A percentile compares a stretch with the other conserved stretches of the same genome.
These are phyloP conservation scores for Xylariaceae sp. DNA, from an alignment of 2,329 filamentous ascomycete genomes.

Conservation along the genomic window DNA sequence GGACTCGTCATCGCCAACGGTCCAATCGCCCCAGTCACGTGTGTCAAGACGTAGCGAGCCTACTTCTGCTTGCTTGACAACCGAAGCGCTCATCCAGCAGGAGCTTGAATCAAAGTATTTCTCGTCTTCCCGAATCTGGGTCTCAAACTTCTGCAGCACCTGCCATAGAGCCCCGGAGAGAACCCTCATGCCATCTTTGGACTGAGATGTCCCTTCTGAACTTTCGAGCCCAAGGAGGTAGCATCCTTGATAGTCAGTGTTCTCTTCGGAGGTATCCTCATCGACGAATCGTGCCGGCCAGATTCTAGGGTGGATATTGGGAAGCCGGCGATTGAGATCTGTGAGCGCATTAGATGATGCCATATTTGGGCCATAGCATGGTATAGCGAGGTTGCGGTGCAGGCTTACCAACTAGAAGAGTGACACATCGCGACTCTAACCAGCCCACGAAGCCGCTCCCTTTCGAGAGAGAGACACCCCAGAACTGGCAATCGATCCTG, in stretches of 20 bases:
- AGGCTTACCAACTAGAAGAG: slow-evolving; percentile 52
- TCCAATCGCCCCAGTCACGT: slow-evolving; percentile 46
- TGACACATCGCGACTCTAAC: slow-evolving; percentile 58
- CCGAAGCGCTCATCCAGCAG: slow-evolving; percentile 43
- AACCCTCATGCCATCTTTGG: slow-evolving; percentile 37
- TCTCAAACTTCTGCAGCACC: slow-evolving; percentile 44
- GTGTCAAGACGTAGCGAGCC: slow-evolving; percentile 41
- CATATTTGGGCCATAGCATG: background rate
- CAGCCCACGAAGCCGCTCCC: slow-evolving; percentile 56
- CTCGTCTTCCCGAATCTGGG: slow-evolving; percentile 39
- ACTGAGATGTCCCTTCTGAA: slow-evolving; percentile 15
- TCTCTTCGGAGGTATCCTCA: slow-evolving; percentile 17
- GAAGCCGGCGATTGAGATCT: slow-evolving; percentile 53
- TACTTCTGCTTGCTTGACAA: slow-evolving; percentile 36
- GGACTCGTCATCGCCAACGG: slow-evolving; percentile 30
- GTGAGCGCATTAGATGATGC: no score
- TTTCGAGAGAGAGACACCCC: slow-evolving; percentile 53
- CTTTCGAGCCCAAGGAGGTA: slow-evolving; percentile 56
- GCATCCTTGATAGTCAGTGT: slow-evolving; percentile 51
- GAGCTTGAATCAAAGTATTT: slow-evolving; percentile 45
- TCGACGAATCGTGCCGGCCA: slow-evolving; percentile 60
- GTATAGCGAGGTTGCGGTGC: slow-evolving; percentile 2
- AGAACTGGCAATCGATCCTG: slow-evolving; percentile 61
- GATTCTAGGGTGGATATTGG: slow-evolving; percentile 49
- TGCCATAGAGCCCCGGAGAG: slow-evolving; percentile 40